Percentiles rank a stretch among this genome's conserved stretches.
phyloP scores from a whole-genome alignment of 805 yeast genomes.

The Tetrapisispora iriomotensis region DNA sequence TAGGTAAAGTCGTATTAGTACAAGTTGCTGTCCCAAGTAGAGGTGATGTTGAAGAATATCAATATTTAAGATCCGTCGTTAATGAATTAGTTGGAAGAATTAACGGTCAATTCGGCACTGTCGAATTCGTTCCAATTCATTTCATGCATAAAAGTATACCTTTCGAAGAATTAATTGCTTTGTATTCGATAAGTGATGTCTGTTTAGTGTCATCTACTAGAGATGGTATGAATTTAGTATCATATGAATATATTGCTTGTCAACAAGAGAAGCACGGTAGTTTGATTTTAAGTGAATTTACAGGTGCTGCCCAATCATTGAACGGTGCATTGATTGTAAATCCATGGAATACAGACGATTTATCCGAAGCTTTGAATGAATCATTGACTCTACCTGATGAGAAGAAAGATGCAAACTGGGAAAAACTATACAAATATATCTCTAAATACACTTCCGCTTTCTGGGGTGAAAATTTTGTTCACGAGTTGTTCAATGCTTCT shows the following conservation, averaged over 20 bases:
- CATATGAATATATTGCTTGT: slow-evolving; percentile 94
- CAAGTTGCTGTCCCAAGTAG: slow-evolving; percentile 97
- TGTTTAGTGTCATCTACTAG: slow-evolving; percentile 91
- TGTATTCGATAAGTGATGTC: slow-evolving; percentile 78
- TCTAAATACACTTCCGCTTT: slow-evolving; percentile 88
- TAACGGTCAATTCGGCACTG: slow-evolving; percentile 92
- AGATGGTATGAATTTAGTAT: slow-evolving; percentile 97
- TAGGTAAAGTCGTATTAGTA: slow-evolving; percentile 88
- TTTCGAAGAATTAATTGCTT: slow-evolving; percentile 82
- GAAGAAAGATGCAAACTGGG: slow-evolving; percentile 67
- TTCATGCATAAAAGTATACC: slow-evolving; percentile 88
- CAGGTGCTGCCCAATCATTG: slow-evolving; percentile 98
- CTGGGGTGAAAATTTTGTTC: slow-evolving; percentile 96
- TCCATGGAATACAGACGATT: slow-evolving; percentile 97
- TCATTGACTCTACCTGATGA: slow-evolving; percentile 79
- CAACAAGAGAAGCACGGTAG: slow-evolving; percentile 81
- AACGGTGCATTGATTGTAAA: slow-evolving; percentile 91
- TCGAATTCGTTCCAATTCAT: slow-evolving; percentile 96
- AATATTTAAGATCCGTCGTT: slow-evolving; percentile 82
- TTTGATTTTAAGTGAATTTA: slow-evolving; percentile 83
- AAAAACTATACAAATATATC: slow-evolving; percentile 76
- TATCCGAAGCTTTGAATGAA: slow-evolving; percentile 77
- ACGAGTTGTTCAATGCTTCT: slow-evolving; percentile 52
- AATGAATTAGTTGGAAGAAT: slow-evolving; percentile 95
- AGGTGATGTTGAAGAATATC: slow-evolving; percentile 97